Evolutionary conservation across 345 rosid species (phyloP).

Genomic region (Tarenaya hassleriana): DNA sequence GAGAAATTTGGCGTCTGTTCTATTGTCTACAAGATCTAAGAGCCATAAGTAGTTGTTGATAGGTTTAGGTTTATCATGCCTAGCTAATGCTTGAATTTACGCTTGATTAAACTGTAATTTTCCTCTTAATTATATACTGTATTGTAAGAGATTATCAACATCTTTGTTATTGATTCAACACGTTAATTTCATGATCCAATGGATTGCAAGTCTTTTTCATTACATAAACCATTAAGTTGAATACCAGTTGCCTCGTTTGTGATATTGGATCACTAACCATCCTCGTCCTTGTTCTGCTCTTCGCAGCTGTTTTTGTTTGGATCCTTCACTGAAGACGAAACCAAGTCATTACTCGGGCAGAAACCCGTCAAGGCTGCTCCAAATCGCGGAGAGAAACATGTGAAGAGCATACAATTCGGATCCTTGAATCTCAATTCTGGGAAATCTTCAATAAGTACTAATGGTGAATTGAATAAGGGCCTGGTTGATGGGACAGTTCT

Average conservation of each 20-base stretch:
- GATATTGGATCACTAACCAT: slow-evolving; percentile 9
- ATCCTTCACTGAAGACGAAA: slow-evolving; percentile 88
- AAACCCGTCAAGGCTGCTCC: slow-evolving; percentile 31
- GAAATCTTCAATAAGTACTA: slow-evolving; percentile 35
- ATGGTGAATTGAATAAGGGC: slow-evolving; percentile 31
- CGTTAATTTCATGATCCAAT: background rate
- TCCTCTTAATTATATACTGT: slow-evolving; percentile 2
- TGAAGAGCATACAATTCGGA: slow-evolving; percentile 47
- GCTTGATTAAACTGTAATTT: background rate
- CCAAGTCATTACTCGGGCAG: slow-evolving; percentile 45
- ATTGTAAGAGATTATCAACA: background rate
- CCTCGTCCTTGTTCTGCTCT: slow-evolving; percentile 4
- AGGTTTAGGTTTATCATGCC: background rate
- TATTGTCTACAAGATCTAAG: slow-evolving; percentile 4
- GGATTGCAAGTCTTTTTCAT: background rate
- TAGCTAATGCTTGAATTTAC: slow-evolving; percentile 5
- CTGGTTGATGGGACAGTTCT: slow-evolving; percentile 28
- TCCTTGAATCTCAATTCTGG: slow-evolving; percentile 35
- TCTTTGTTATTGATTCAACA: background rate
- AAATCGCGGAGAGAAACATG: slow-evolving; percentile 35
- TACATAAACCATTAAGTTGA: background rate
- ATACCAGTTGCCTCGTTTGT: background rate
- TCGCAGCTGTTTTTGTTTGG: slow-evolving; percentile 66
- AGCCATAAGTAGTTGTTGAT: slow-evolving; percentile 1
- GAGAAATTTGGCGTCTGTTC: background rate